Base-by-base conservation (phyloP, 1,284 basidiomycete species). In the Apiotrichum montevideense region DNA sequence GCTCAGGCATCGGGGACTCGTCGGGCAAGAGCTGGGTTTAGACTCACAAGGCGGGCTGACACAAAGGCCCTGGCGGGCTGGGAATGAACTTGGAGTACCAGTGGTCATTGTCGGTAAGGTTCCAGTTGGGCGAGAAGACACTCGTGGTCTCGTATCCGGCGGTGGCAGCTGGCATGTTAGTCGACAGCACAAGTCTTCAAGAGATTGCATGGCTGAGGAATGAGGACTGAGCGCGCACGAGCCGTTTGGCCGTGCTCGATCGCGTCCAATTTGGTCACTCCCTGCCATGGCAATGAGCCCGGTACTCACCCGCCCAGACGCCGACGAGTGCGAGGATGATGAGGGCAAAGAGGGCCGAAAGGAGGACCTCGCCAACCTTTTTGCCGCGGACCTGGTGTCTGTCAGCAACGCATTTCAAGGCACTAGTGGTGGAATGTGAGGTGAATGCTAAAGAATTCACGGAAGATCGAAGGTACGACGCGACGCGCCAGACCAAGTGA, bases 31-130 rank as follows among this genome's bases (percentile, higher is more conserved):
- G 21, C 21, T 21, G 21, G 37, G 37, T 13, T 8, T 39, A 13
- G 13, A 58, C 57, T 55, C 42, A 58, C 57, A 56, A 62, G 2
- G 60, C 60, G 8, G 60, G 60, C 57, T 62, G 54, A 50, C 60
- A 62, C 5, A 62, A 52, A 3, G 47, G 46, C 5, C 52, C 55
- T 8, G 54, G 48, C 6, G 57, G 54, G 1, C 48, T 49, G 1
- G 60, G 60, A 21, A 58, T 62, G 40, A 62, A 62, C 55, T 62
- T 59, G 15, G 60, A 56, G 50, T 59, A 62, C 60, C 60, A 62
- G 55, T 62, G 60, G 50, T 59, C 60, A 40, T 57, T 58, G 55
- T 62, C 60, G 3, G 60, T 62, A 33, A 62, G 40, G 57, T 62
- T 62, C 46, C 50, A 62, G 55, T 62, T 56, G 15, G 60, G 57